Base-by-base conservation (phyloP, 306 rosid genomes). In the Begonia masoniana region DNA sequence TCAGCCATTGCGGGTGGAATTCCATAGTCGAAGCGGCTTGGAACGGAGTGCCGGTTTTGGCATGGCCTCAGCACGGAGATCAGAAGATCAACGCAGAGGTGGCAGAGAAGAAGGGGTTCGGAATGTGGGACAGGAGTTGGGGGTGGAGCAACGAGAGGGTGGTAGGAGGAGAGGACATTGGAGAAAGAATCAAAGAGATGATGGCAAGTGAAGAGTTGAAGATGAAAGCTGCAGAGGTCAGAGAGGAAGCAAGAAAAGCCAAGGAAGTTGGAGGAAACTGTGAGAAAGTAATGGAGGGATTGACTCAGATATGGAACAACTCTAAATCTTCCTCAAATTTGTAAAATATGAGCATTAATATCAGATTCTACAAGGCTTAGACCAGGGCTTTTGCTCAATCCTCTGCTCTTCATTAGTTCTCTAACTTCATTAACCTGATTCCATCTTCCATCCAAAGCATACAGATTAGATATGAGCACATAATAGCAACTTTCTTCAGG, bases 361-460 rank as follows among this genome's bases (percentile, higher is more conserved):
- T 45, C 49, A 10, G 49, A 45, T 67, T 76, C 76, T 55, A 87
- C 72, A 43, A 63, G 57, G 70, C 94, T 83, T 63, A 52, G 61
- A 50, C 79, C 94, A 42, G 85, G 89, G 56, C 62, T 70, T 67
- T 83, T 83, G 61, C 64, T 74, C 63, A 87, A 61, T 46, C 87
- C 81, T 59, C 74, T 80, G 13, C 64, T 74, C 68, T 72, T 78
- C 80, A 87, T 80, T 61, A 72, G 54, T 69, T 78, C 69, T 56
- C 89, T 83, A 55, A 83, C 74, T 61, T 76, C 70, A 73, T 74
- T 74, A 71, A 87, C 94, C 68, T 74, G 72, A 67, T 81, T 74
- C 94, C 96, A 87, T 67, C 89, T 78, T 53, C 94, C 94, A 76
- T 80, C 87, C 2, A 76, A 83, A 62, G 94, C 94, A 76, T 78